phyloP scores from a whole-genome alignment of 2,329 filamentous ascomycete genomes.

The Aspergillus brasiliensis region DNA sequence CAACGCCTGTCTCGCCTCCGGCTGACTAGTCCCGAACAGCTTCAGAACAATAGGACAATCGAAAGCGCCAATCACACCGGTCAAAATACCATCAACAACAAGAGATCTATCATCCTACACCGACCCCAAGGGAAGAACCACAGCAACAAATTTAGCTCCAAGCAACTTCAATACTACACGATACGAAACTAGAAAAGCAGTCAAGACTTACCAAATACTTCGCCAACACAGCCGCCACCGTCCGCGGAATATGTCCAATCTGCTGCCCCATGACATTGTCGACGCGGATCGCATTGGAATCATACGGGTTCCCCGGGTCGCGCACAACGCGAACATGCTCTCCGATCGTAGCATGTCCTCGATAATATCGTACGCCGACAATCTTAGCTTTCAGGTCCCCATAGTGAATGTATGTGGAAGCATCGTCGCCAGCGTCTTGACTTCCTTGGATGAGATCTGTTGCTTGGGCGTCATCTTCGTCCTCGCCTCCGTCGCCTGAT shows the following conservation, averaged over 20 bases:
- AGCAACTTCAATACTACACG: neutral
- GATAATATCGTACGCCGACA: slow-evolving; percentile 65
- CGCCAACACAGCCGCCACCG: slow-evolving; percentile 69
- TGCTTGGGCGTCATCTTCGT: slow-evolving; percentile 42
- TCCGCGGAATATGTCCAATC: slow-evolving; percentile 75
- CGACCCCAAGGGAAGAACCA: neutral
- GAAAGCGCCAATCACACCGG: slow-evolving; percentile 65
- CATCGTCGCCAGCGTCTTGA: slow-evolving; percentile 37
- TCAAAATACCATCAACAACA: slow-evolving; percentile 68
- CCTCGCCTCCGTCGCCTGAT: slow-evolving; percentile 26
- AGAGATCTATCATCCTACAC: slow-evolving; percentile 59
- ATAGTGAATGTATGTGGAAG: slow-evolving; percentile 42
- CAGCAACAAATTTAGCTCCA: neutral
- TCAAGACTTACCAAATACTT: slow-evolving; percentile 67
- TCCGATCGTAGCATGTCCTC: slow-evolving; percentile 62
- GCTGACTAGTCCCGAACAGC: slow-evolving; percentile 68
- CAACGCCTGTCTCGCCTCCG: slow-evolving; percentile 55
- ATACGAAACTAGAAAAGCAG: neutral
- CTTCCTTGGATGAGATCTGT: slow-evolving; percentile 33
- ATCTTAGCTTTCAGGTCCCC: slow-evolving; percentile 56
- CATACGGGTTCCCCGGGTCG: slow-evolving; percentile 70
- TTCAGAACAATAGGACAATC: slow-evolving; percentile 73
- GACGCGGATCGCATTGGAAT: slow-evolving; percentile 75
- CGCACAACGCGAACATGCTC: slow-evolving; percentile 65
- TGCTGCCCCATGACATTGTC: slow-evolving; percentile 74